These are phyloP conservation scores for Fusarium tricinctum DNA, from an alignment of 2,329 filamentous ascomycete genomes.

Conservation along the genomic window DNA sequence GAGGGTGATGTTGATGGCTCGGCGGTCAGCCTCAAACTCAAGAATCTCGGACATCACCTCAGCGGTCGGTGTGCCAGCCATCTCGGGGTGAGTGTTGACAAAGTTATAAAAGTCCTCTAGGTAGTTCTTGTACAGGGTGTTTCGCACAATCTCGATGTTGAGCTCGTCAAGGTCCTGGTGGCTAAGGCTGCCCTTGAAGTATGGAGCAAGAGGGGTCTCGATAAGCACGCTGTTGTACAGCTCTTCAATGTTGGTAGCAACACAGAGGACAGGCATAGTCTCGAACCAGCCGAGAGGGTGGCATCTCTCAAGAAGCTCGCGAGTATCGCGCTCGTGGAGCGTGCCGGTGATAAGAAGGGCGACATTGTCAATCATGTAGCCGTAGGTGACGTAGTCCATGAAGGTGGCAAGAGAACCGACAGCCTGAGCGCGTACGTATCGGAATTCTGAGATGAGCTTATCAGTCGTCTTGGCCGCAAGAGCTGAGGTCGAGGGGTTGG, in stretches of 20 bases:
- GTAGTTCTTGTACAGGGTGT: constrained; percentile 99
- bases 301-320: constrained; percentile 93
- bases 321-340: constrained; percentile 95
- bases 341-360: constrained; percentile 98
- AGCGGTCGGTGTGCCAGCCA: constrained; percentile 88
- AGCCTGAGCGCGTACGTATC: constrained; percentile 94
- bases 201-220: constrained; percentile 94
- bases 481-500: constrained; percentile 95
- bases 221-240: constrained; percentile 98
- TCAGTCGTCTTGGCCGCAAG: constrained; percentile 97
- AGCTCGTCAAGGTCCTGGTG: constrained; percentile 98
- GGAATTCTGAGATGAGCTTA: constrained; percentile 97
- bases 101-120: constrained; percentile 97
- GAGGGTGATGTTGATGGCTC: constrained; percentile 98
- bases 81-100: constrained; percentile 88
- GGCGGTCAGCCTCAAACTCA: constrained; percentile 95
- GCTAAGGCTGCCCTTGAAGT: constrained; percentile 96
- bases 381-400: constrained; percentile 98
- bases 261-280: constrained; percentile 97
- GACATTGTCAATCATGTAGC: constrained; percentile 99
- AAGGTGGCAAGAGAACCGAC: constrained; percentile 93
- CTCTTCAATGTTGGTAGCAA: constrained; percentile 98
- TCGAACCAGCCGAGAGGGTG: constrained; percentile 99
- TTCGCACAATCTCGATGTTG: constrained; percentile 99
- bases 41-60: constrained; percentile 97